Evolutionary conservation across 148 eudicot genomes (phyloP).

Genomic region (Nepenthes gracilis): DNA sequence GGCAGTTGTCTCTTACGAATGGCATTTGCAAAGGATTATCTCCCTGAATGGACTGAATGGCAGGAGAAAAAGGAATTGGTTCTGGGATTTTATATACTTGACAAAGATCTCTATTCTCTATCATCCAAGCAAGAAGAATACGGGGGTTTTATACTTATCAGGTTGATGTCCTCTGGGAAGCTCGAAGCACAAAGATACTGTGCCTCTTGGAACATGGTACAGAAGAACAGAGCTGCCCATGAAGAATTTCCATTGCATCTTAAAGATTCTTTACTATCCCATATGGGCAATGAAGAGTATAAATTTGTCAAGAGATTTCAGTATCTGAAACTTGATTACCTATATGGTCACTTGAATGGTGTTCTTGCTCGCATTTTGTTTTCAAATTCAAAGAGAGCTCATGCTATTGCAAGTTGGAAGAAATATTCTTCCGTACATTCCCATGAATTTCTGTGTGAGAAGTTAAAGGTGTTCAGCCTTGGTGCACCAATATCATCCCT

Average conservation of each 20-base stretch:
- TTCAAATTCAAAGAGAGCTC: constrained; percentile 13
- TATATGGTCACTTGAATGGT: constrained; percentile 31
- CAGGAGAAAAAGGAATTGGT: constrained; percentile 59
- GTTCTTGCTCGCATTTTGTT: constrained; percentile 26
- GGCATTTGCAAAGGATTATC: constrained; percentile 43
- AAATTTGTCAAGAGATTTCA: constrained; percentile 23
- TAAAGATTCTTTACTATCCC: constrained; percentile 33
- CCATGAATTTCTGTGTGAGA: constrained; percentile 33
- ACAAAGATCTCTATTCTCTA: constrained; percentile 27
- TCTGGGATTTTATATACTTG: constrained; percentile 65
- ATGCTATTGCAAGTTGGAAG: constrained; percentile 6
- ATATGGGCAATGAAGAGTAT: constrained; percentile 24
- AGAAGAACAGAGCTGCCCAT: constrained; percentile 15
- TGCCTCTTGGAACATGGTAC: constrained; percentile 35
- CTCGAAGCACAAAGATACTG: constrained; percentile 56
- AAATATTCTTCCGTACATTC: constrained; percentile 16
- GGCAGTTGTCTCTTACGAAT: constrained; percentile 57
- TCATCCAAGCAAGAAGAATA: constrained; percentile 24
- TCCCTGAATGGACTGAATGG: constrained; percentile 77
- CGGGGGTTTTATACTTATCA: constrained; percentile 59
- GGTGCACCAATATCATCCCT: constrained; percentile 18
- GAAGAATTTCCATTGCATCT: constrained; percentile 15
- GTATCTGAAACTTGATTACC: constrained; percentile 44
- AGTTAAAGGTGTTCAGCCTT: constrained; percentile 28
- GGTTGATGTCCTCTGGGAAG: constrained; percentile 68